These are phyloP conservation scores for Prunus kanzakura DNA, from an alignment of 306 rosid species.

Conservation along the genomic window DNA sequence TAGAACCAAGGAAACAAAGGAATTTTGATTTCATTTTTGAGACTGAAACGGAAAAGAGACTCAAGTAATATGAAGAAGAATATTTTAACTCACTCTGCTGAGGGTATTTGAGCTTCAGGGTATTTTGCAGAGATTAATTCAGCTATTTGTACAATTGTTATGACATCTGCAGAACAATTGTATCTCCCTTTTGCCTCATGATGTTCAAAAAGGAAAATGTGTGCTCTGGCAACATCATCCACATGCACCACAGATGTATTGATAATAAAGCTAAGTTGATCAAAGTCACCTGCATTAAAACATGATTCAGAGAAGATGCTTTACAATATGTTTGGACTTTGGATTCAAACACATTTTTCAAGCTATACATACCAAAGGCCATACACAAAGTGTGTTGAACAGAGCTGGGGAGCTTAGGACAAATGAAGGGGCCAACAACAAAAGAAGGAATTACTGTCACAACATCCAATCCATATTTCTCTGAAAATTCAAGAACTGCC, in stretches of 20 bases:
- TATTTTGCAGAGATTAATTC: slow-evolving; percentile 36
- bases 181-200: slow-evolving; percentile 54
- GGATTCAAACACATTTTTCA: too few species aligned
- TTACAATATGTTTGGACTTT: not conserved
- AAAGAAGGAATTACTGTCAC: slow-evolving; percentile 48
- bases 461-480: slow-evolving; percentile 49
- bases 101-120: slow-evolving; percentile 51
- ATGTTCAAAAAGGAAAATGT: slow-evolving; percentile 57
- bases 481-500: slow-evolving; percentile 55
- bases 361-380: slow-evolving; percentile 30
- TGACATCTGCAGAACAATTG: slow-evolving; percentile 41
- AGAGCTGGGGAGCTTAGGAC: slow-evolving; percentile 50
- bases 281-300: slow-evolving; percentile 26
- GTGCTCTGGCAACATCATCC: slow-evolving; percentile 63
- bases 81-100: slow-evolving; percentile 37
- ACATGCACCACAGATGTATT: slow-evolving; percentile 42
- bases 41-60: not conserved
- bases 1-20: too few species aligned
- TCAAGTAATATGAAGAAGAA: not conserved
- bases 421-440: slow-evolving; percentile 64
- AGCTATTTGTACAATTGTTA: slow-evolving; percentile 22
- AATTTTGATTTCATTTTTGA: not conserved
- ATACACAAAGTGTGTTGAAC: slow-evolving; percentile 3
- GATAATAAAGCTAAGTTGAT: slow-evolving; percentile 18
- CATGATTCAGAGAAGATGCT: not conserved